These are phyloP conservation scores for Pigoraptor vietnamica DNA, from an alignment of 78 protist species.

Conservation along the genomic window DNA sequence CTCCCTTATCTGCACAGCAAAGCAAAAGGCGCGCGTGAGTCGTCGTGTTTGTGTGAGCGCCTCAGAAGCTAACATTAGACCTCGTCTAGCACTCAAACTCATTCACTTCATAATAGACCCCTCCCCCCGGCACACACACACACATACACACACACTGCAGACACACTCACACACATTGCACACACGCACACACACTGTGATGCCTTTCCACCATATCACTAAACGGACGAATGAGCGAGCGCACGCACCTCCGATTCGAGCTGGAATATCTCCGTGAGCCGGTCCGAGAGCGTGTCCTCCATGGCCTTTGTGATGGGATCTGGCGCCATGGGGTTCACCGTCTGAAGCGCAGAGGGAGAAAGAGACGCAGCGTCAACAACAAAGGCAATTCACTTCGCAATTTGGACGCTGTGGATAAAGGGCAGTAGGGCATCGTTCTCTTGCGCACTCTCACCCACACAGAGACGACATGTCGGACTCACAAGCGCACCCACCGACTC, in stretches of 20 bases:
- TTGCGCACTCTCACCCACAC: too few relatives aligned
- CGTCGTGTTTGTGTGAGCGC: neutral
- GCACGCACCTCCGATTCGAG: neutral
- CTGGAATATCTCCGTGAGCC: neutral
- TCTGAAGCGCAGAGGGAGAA: too few relatives aligned
- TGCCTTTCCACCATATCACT: too few relatives aligned
- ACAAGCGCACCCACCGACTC: too few relatives aligned
- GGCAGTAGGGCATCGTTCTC: too few relatives aligned
- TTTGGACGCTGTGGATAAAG: too few relatives aligned
- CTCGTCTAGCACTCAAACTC: neutral
- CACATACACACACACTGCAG: neutral
- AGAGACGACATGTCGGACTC: too few relatives aligned
- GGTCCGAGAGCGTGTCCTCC: neutral
- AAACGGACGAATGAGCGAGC: neutral
- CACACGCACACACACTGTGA: neutral
- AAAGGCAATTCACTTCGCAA: too few relatives aligned
- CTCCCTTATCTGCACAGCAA: neutral
- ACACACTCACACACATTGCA: neutral
- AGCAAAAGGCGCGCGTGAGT: neutral
- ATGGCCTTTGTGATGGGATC: neutral
- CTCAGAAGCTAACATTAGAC: neutral
- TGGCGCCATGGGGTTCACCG: neutral
- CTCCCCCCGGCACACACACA: neutral
- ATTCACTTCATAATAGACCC: too few relatives aligned
- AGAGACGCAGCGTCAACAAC: too few relatives aligned